Percentiles rank a stretch among this genome's conserved stretches.
phyloP scores from a whole-genome alignment of 2,329 filamentous ascomycete genomes.

The Neocucurbitaria cava region DNA sequence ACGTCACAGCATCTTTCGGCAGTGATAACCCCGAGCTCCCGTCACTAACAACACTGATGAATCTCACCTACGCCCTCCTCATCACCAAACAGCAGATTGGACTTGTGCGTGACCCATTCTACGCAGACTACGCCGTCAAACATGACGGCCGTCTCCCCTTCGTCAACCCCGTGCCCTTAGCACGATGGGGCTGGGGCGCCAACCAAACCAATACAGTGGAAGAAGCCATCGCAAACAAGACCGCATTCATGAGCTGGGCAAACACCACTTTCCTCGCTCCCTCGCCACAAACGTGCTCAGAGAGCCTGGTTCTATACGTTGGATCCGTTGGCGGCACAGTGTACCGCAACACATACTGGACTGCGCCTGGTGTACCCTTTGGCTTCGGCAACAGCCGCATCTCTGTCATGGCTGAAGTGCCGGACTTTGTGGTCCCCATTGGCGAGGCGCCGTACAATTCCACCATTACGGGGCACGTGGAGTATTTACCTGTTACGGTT shows the following conservation, averaged over 20 bases:
- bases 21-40: constrained; percentile 40
- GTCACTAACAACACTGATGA: constrained; percentile 48
- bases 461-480: constrained; percentile 56
- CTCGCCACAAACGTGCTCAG: constrained; percentile 56
- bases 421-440: constrained; percentile 56
- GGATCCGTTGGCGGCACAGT: constrained; percentile 47
- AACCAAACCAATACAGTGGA: constrained; percentile 48
- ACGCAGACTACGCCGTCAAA: constrained; percentile 56
- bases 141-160: constrained; percentile 57
- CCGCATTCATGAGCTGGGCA: constrained; percentile 58
- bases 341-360: constrained; percentile 55
- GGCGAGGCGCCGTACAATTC: constrained; percentile 55
- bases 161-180: constrained; percentile 57
- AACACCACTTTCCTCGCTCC: constrained; percentile 54
- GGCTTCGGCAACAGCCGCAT: constrained; percentile 59
- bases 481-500: constrained; percentile 65
- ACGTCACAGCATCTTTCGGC: constrained; percentile 48
- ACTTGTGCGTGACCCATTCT: constrained; percentile 59
- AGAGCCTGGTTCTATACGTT: constrained; percentile 59
- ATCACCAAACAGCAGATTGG: constrained; percentile 57
- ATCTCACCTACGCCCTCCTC: constrained; percentile 55
- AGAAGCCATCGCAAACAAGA: constrained; percentile 59
- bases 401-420: constrained; percentile 56
- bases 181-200: constrained; percentile 58
- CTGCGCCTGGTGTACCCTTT: constrained; percentile 54